A percentile compares a stretch with the other conserved stretches of the same genome.
phyloP scores from a whole-genome alignment of 2,329 filamentous ascomycete genomes.

The Colletotrichum tamarilloi region DNA sequence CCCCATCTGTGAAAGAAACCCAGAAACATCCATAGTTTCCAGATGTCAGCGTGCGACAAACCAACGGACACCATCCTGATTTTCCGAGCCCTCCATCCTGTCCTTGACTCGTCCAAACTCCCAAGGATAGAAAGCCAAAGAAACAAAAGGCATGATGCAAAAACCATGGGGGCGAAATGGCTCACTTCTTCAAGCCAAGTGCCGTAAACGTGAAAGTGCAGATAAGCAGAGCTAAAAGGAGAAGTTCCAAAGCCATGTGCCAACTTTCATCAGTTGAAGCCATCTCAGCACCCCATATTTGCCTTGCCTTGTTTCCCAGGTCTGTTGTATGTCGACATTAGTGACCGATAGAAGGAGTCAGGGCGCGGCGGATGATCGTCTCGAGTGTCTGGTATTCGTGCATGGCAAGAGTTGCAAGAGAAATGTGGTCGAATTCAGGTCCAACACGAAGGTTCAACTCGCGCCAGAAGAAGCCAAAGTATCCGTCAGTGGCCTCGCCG shows the following conservation, averaged over 20 bases:
- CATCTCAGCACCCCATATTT: background rate
- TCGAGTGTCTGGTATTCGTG: conserved; percentile 63
- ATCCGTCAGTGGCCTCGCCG: conserved; percentile 49
- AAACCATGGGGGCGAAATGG: background rate
- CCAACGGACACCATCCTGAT: background rate
- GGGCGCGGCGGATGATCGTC: conserved; percentile 56
- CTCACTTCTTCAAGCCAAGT: background rate
- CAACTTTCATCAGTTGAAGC: background rate
- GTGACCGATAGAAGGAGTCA: conserved; percentile 38
- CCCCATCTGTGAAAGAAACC: conserved; percentile 13
- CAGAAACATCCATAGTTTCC: conserved; percentile 3
- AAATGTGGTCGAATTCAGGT: conserved; percentile 57
- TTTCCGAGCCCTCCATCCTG: background rate
- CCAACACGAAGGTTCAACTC: conserved; percentile 57
- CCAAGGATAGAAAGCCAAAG: background rate
- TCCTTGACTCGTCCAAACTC: conserved; percentile 8
- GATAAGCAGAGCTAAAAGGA: background rate
- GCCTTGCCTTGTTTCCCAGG: background rate
- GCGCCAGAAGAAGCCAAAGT: conserved; percentile 66
- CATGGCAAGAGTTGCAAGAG: conserved; percentile 56
- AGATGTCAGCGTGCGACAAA: conserved; percentile 13
- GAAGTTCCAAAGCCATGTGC: background rate
- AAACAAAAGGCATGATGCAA: conserved; percentile 15
- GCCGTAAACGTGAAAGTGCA: background rate
- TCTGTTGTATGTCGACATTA: background rate